phyloP scores from a whole-genome alignment of 2,329 filamentous ascomycete genomes.

The Remersonia thermophila region DNA sequence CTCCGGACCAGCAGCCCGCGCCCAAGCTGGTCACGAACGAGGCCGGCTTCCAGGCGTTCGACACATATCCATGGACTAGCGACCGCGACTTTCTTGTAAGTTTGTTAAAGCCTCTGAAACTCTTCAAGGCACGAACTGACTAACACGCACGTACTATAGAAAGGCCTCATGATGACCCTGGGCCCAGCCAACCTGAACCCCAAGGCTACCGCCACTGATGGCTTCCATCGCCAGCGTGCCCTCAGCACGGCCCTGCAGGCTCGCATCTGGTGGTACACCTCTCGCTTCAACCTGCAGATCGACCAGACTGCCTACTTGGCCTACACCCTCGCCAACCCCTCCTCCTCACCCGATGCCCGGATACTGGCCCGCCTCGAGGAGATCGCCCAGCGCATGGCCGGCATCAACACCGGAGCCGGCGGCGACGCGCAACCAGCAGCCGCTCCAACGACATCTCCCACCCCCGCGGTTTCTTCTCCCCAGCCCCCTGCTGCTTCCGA shows the following conservation, averaged over 20 bases:
- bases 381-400: slow-evolving; percentile 16
- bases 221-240: slow-evolving; percentile 19
- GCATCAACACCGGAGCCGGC: background rate
- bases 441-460: no score
- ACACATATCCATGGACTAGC: slow-evolving; percentile 53
- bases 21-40: no score
- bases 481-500: background rate
- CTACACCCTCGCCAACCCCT: slow-evolving; percentile 6
- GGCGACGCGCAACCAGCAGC: no score
- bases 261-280: slow-evolving; percentile 28
- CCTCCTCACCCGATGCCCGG: slow-evolving; percentile 8
- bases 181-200: slow-evolving; percentile 9
- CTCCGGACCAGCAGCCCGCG: no score
- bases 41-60: slow-evolving; percentile 45
- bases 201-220: slow-evolving; percentile 3
- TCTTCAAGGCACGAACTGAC: no score
- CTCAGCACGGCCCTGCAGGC: slow-evolving; percentile 49
- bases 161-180: slow-evolving; percentile 17
- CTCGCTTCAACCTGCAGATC: slow-evolving; percentile 12
- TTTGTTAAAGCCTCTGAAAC: no score
- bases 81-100: slow-evolving; percentile 56
- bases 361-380: slow-evolving; percentile 16
- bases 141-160: no score
- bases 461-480: no score
- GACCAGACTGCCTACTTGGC: slow-evolving; percentile 13